Percentiles rank a stretch among this genome's conserved stretches.
Evolutionary conservation across 1,139 yeast species (phyloP).

Genomic region (Trichomonascaceae sp.): DNA sequence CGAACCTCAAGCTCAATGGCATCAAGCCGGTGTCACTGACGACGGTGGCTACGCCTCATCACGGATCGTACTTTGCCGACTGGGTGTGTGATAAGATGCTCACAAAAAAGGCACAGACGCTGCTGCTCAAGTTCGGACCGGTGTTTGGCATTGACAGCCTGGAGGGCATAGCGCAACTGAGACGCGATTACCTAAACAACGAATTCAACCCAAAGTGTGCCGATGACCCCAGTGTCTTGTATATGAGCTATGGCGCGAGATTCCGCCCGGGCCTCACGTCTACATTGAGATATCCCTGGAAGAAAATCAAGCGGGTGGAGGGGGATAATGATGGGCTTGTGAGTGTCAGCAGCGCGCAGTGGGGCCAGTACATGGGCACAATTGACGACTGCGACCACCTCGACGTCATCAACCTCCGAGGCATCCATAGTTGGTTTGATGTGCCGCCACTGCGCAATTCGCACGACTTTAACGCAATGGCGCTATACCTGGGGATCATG

Average conservation of each 20-base stretch:
- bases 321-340: conserved; percentile 79
- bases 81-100: conserved; percentile 5
- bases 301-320: conserved; percentile 34
- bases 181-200: conserved; percentile 37
- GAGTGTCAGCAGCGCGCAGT: conserved; percentile 59
- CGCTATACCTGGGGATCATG: conserved; percentile 62
- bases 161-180: conserved; percentile 28
- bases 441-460: conserved; percentile 11
- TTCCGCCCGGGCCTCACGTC: conserved; percentile 52
- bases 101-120: conserved; percentile 4
- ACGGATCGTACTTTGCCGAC: conserved; percentile 78
- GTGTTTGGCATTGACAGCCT: conserved; percentile 11
- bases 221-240: conserved; percentile 50
- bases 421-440: conserved; percentile 7
- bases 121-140: conserved; percentile 5
- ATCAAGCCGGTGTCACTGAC: conserved; percentile 42
- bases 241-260: conserved; percentile 75
- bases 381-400: conserved; percentile 70
- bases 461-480: conserved; percentile 56
- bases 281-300: conserved; percentile 52
- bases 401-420: conserved; percentile 50
- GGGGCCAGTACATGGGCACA: conserved; percentile 80
- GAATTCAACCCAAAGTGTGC: conserved; percentile 39
- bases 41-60: conserved; percentile 80
- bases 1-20: conserved; percentile 31